Evolutionary conservation across 2,329 filamentous ascomycete species (phyloP).

Genomic region (Colletotrichum zoysiae): DNA sequence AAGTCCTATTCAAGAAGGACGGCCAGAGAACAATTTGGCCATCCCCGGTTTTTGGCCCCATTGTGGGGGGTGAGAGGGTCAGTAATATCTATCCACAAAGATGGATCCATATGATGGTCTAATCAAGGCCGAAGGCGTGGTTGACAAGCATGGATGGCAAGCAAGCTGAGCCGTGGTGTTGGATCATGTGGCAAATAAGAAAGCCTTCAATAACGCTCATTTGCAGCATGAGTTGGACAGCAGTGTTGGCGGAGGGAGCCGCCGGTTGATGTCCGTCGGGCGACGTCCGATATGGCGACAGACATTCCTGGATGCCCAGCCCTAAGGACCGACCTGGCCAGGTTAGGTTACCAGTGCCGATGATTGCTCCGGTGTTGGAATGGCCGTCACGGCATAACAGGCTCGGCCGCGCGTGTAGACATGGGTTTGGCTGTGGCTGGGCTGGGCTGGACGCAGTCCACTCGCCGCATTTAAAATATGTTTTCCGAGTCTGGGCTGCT

Average conservation of each 20-base stretch:
- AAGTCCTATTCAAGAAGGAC: constrained; percentile 18
- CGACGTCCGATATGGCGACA: constrained; percentile 25
- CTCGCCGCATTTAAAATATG: background rate
- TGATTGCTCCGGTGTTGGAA: constrained; percentile 3
- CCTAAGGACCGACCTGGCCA: background rate
- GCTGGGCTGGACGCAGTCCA: background rate
- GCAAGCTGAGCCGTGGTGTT: background rate
- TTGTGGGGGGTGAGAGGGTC: constrained; percentile 16
- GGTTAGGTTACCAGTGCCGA: constrained; percentile 25
- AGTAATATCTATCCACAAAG: constrained; percentile 11
- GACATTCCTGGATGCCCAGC: background rate
- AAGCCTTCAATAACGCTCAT: background rate
- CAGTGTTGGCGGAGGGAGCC: background rate
- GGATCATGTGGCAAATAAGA: constrained; percentile 2
- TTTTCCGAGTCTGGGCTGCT: background rate
- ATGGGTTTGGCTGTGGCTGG: constrained; percentile 3
- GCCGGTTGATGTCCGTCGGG: constrained; percentile 8
- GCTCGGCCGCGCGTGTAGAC: background rate
- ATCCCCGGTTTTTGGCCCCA: background rate
- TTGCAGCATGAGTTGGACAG: constrained; percentile 19
- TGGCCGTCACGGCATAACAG: constrained; percentile 5
- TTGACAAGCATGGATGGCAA: constrained; percentile 3
- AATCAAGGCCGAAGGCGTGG: constrained; percentile 14
- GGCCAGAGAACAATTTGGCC: background rate
- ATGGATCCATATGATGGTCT: constrained; percentile 3